These are phyloP conservation scores for Elongisporangium prolatum DNA, from an alignment of 352 stramenopile species.

Conservation along the genomic window DNA sequence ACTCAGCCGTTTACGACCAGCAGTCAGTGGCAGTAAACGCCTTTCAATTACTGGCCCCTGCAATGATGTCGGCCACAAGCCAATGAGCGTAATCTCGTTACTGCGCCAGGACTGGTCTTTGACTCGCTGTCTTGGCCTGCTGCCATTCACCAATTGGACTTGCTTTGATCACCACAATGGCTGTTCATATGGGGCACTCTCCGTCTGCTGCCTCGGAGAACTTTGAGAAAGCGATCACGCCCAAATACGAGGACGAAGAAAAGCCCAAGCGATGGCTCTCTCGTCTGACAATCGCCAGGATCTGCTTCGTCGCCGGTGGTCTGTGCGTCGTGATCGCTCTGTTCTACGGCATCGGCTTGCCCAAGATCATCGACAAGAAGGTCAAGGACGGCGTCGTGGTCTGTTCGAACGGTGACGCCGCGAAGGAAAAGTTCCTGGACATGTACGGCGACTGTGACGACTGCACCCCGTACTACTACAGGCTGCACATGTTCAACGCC, in stretches of 20 bases:
- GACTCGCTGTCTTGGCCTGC: neutral
- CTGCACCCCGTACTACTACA: conserved; percentile 53
- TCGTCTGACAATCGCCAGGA: neutral
- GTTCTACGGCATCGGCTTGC: conserved; percentile 32
- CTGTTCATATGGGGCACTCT: neutral
- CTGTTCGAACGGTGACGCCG: conserved; percentile 21
- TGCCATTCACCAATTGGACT: neutral
- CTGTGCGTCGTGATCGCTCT: conserved; percentile 31
- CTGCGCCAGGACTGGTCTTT: too few species aligned
- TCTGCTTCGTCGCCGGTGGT: conserved; percentile 16
- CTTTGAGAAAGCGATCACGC: neutral
- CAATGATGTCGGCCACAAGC: neutral
- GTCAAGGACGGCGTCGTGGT: conserved; percentile 35
- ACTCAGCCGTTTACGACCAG: neutral
- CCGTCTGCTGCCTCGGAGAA: neutral
- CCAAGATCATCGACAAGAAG: conserved; percentile 32
- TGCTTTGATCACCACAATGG: neutral
- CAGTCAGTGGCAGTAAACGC: neutral
- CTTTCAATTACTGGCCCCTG: neutral
- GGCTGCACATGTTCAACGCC: conserved; percentile 34
- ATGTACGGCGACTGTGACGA: conserved; percentile 52
- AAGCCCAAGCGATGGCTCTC: neutral
- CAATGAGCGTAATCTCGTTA: neutral
- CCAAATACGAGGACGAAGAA: neutral
- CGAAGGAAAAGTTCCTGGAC: conserved; percentile 36